Base-by-base conservation (phyloP, 2,329 filamentous ascomycete species). In the Neurospora sp. region DNA sequence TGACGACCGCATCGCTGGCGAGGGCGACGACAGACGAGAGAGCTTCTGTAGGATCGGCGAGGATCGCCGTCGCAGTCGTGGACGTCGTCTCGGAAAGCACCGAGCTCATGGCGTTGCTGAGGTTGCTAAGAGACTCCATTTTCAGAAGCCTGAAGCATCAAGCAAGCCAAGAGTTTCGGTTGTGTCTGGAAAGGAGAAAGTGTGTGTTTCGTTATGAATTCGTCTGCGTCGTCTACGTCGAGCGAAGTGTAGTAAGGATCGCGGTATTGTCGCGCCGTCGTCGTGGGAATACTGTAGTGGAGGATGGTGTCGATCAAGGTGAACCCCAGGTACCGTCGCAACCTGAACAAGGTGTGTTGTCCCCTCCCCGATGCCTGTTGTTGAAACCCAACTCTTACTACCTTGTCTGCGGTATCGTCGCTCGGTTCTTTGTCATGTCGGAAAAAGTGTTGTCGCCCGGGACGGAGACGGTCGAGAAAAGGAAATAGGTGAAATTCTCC, bases 1-100 rank as follows among this genome's bases (percentile, higher is more conserved):
- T 33, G 23, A 33, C 15, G 52, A 62, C 52, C 23, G 52, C 52
- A 72, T 80, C 75, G 73, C 78, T 76, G 37, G 78, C 79, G 39
- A 75, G 76, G 67, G 74, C 82, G 74, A 85, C 77, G 71, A 79
- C 79, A 57, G 82, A 80, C 36, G 81, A 77, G 66, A 82, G 79
- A 39, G 74, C 71, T 37, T 71, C 73, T 8, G 74, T 66, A 19
- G 72, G 71, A 5, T 70, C 69, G 39, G 71, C 72, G n/a, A 52
- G 67, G 40, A 70, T 74, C 39, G 78, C 75, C 67, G 77, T 78
- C 70, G 80, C 75, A 68, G 76, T 71, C 39, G 70, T 69, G 10
- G 77, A 78, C 70, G 80, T 75, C 68, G 76, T 71, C 37, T 70
- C 68, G 8, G 71, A 57, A 40, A 72, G 67, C 38, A 69, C 67